Base-by-base conservation (phyloP, 2,329 filamentous ascomycete species). In the Botrytis squamosa region DNA sequence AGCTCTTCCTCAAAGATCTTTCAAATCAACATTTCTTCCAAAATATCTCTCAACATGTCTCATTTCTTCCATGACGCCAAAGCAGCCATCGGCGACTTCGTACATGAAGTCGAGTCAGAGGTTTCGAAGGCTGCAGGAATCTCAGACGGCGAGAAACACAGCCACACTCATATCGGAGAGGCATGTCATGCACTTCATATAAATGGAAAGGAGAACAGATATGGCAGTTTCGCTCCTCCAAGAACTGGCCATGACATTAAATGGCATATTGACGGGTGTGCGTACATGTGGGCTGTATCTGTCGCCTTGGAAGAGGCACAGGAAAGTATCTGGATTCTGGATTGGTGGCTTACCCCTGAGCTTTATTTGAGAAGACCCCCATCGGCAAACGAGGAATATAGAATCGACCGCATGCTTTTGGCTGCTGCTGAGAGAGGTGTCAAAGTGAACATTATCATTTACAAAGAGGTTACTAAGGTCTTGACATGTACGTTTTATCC, bases 271-370 rank as follows among this genome's bases (percentile, higher is more conserved):
- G 93, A 96, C 80, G 93, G 92, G 10, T 93, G 91, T 80, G 89
- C 90, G 14, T 96, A 97, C 81, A 94, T 97, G 84, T 94, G 90
- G 86, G 94, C 94, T 22, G 92, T 97, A 1, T 93, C 91, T 42
- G 85, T 91, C 76, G 94, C 94, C 2, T 84, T 97, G 69, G 92
- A 96, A 83, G 90, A 88, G 79, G 94, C 94, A 4, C 87, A 85
- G 76, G 89, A 95, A 78, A 92, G 88, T 60, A 92, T 97, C 78
- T 80, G 68, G 87, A 97, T 97, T 76, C 84, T 97, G 62, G 93
- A 95, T 81, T 96, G 92, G 94, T 97, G 94, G 94, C 83, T 97
- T 76, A 94, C 91, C 72, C 94, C 95, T 1, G 79, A 97, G 83
- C 85, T 98, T 42, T 97, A 96, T 81, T 87, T 98, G 49, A 89